phyloP scores from a whole-genome alignment of 805 yeast species.

The Kuraishia hungarica region DNA sequence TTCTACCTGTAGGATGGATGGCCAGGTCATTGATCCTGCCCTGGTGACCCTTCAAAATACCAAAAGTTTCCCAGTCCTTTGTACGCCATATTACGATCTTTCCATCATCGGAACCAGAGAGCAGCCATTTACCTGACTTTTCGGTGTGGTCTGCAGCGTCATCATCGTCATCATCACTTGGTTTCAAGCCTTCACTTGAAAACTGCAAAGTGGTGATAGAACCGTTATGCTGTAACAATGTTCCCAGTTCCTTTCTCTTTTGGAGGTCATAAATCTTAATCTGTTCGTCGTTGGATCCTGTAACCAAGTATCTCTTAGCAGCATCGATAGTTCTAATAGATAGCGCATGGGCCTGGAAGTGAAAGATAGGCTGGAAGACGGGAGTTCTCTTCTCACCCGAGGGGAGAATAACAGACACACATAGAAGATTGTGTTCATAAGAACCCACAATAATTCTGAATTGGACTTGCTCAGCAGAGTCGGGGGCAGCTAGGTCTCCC shows the following conservation, averaged over 20 bases:
- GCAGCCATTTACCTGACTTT: slow-evolving; percentile 76
- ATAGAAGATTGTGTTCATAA: slow-evolving; percentile 85
- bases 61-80: slow-evolving; percentile 93
- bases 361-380: slow-evolving; percentile 87
- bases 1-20: slow-evolving; percentile 83
- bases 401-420: slow-evolving; percentile 63
- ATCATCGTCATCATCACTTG: slow-evolving; percentile 11
- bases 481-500: not conserved
- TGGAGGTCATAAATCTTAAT: slow-evolving; percentile 91
- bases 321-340: slow-evolving; percentile 81
- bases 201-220: slow-evolving; percentile 74
- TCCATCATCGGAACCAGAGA: slow-evolving; percentile 89
- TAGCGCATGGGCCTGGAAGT: slow-evolving; percentile 88
- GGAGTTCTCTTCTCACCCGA: slow-evolving; percentile 27
- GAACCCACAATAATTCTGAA: slow-evolving; percentile 90
- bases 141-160: slow-evolving; percentile 10
- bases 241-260: slow-evolving; percentile 89
- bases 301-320: slow-evolving; percentile 77
- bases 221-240: slow-evolving; percentile 82
- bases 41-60: slow-evolving; percentile 80
- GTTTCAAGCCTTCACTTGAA: slow-evolving; percentile 36
- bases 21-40: slow-evolving; percentile 79
- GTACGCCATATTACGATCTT: slow-evolving; percentile 88
- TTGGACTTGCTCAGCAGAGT: slow-evolving; percentile 15
- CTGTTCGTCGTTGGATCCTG: slow-evolving; percentile 94